A percentile compares a stretch with the other conserved stretches of the same genome.
phyloP scores from a whole-genome alignment of 1,284 basidiomycete genomes.

The Heterobasidion annosum region DNA sequence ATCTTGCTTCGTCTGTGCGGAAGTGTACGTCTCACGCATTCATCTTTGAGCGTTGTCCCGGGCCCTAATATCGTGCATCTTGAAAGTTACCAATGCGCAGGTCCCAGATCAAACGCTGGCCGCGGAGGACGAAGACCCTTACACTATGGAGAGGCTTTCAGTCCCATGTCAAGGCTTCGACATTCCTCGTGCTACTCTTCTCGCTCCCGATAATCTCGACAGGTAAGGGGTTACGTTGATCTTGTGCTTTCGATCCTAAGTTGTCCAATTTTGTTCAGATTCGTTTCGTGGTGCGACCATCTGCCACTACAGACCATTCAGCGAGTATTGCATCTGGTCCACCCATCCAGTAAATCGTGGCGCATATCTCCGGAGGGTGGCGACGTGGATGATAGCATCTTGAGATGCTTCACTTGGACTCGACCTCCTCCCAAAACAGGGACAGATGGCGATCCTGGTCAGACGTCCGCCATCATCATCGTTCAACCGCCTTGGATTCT shows the following conservation, averaged over 20 bases:
- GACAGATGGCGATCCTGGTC: conserved; percentile 7
- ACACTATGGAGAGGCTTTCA: background rate
- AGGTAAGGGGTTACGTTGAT: background rate
- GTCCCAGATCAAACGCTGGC: background rate
- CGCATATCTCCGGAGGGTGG: conserved; percentile 27
- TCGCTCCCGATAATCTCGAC: background rate
- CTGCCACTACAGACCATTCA: conserved; percentile 48
- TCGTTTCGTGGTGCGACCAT: conserved; percentile 34
- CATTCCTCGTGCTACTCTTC: background rate
- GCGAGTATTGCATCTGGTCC: conserved; percentile 40
- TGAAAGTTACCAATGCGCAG: background rate
- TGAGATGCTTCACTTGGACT: conserved; percentile 46
- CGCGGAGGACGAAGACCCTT: background rate
- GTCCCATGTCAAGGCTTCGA: background rate
- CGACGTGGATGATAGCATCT: conserved; percentile 30
- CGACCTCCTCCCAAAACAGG: conserved; percentile 10
- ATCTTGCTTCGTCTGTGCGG: conserved; percentile 1
- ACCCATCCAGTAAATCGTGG: conserved; percentile 32
- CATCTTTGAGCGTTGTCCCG: background rate
- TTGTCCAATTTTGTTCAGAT: conserved; percentile 15
- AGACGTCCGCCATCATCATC: conserved; percentile 37
- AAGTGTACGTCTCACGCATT: conserved; percentile 4
- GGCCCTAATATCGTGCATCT: background rate
- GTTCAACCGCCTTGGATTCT: conserved; percentile 62
- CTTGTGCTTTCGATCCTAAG: background rate